Evolutionary conservation across 2,329 filamentous ascomycete species (phyloP).

Genomic region (Rhinocladiella mackenziei): DNA sequence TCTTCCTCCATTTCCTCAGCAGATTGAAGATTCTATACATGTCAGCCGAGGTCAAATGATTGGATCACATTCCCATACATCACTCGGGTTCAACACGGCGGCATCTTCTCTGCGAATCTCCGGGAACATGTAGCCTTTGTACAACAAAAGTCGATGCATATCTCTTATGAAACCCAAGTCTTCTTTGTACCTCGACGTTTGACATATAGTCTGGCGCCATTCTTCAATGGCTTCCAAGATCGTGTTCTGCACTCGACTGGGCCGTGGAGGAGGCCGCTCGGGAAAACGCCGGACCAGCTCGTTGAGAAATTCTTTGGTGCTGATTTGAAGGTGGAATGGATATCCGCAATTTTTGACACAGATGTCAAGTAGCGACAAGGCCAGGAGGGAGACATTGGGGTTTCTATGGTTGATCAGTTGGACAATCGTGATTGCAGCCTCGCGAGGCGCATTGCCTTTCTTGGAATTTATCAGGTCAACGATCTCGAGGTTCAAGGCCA

Average conservation of each 20-base stretch:
- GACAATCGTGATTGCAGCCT: slow-evolving; percentile 89
- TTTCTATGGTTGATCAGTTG: slow-evolving; percentile 96
- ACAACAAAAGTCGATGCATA: slow-evolving; percentile 92
- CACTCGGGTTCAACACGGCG: slow-evolving; percentile 91
- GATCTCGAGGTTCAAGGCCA: slow-evolving; percentile 94
- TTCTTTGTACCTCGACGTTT: slow-evolving; percentile 95
- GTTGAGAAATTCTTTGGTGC: slow-evolving; percentile 98
- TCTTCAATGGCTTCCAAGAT: slow-evolving; percentile 97
- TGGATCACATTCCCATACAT: slow-evolving; percentile 59
- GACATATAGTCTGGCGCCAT: slow-evolving; percentile 97
- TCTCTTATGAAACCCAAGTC: slow-evolving; percentile 94
- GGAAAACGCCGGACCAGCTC: slow-evolving; percentile 95
- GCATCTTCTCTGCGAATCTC: slow-evolving; percentile 90
- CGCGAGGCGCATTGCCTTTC: slow-evolving; percentile 90
- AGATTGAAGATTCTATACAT: slow-evolving; percentile 76
- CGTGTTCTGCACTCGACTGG: slow-evolving; percentile 81
- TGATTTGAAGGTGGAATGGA: slow-evolving; percentile 96
- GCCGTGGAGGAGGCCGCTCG: slow-evolving; percentile 80
- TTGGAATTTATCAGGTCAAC: slow-evolving; percentile 94
- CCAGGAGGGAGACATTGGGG: slow-evolving; percentile 86
- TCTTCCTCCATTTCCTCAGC: slow-evolving; percentile 99
- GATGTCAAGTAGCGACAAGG: slow-evolving; percentile 79
- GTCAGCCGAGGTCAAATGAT: slow-evolving; percentile 30
- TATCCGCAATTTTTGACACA: slow-evolving; percentile 99
- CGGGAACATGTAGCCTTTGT: slow-evolving; percentile 96